Evolutionary conservation across 1,284 basidiomycete genomes (phyloP).

Genomic region (Porphyrellus sp.): DNA sequence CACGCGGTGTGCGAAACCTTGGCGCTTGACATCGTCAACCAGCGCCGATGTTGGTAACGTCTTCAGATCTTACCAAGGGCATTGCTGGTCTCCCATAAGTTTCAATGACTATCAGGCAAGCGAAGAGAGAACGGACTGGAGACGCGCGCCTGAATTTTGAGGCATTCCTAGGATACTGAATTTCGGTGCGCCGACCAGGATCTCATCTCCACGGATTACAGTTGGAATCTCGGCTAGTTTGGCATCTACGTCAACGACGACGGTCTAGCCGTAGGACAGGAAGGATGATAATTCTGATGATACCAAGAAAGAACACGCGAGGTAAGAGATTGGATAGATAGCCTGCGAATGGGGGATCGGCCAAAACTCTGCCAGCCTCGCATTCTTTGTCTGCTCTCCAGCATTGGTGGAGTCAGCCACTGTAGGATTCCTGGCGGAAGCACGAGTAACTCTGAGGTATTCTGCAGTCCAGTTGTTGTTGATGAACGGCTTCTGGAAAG

Average conservation of each 20-base stretch:
- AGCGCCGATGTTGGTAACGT: neutral
- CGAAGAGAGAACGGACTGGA: neutral
- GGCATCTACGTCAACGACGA: neutral
- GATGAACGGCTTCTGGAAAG: too few relatives aligned
- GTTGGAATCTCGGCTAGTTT: neutral
- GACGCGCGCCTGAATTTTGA: neutral
- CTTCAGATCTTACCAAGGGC: neutral
- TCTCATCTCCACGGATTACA: neutral
- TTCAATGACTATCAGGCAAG: neutral
- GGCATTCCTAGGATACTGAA: neutral
- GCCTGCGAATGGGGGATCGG: neutral
- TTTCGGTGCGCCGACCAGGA: neutral
- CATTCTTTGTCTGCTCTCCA: too few relatives aligned
- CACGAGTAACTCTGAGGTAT: too few relatives aligned
- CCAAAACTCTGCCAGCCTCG: too few relatives aligned
- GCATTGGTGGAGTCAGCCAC: too few relatives aligned
- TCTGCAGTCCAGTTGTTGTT: too few relatives aligned
- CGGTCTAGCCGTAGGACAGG: slow-evolving; percentile 6
- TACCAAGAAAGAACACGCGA: neutral
- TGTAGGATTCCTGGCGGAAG: too few relatives aligned
- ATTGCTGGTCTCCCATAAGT: neutral
- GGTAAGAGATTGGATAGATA: neutral
- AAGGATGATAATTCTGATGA: slow-evolving; percentile 3
- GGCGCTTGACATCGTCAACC: neutral
- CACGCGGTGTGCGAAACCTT: neutral